Percentiles rank a stretch among this genome's conserved stretches.
Evolutionary conservation across 176 grass and related monocot genomes (phyloP).

Genomic region (Puya raimondii): DNA sequence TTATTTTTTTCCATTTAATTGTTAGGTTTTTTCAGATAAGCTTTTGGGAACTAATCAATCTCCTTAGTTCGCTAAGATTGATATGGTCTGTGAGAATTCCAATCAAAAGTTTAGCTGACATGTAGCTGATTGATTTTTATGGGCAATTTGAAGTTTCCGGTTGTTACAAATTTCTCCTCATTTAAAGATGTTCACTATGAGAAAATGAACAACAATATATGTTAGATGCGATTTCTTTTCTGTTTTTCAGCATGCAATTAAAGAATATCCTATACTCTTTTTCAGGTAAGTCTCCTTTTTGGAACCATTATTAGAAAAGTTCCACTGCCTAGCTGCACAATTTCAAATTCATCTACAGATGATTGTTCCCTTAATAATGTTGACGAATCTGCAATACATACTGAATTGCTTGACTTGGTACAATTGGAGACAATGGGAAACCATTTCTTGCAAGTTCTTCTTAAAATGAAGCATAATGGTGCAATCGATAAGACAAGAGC

Average conservation of each 20-base stretch:
- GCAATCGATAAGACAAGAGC: conserved; percentile 99
- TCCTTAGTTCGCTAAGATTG: too few relatives aligned
- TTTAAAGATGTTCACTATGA: too few relatives aligned
- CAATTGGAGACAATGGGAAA: conserved; percentile 80
- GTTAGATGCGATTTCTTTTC: neutral
- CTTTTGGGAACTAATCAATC: too few relatives aligned
- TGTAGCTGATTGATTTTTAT: neutral
- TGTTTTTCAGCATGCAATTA: neutral
- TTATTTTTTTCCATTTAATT: neutral
- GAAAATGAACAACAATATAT: too few relatives aligned
- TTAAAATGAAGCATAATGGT: conserved; percentile 99
- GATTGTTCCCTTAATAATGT: conserved; percentile 13
- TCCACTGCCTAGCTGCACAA: conserved; percentile 67
- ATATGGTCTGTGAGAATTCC: too few relatives aligned
- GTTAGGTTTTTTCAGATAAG: neutral
- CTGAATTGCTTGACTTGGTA: conserved; percentile 61
- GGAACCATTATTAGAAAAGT: conserved; percentile 92
- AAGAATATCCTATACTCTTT: conserved; percentile 15
- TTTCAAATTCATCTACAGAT: conserved; percentile 38
- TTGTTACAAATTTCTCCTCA: too few relatives aligned
- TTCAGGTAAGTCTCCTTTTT: conserved; percentile 93
- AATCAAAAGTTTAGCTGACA: too few relatives aligned
- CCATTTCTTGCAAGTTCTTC: conserved; percentile 97
- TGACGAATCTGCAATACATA: conserved; percentile 22
- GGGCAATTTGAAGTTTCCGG: neutral